These are phyloP conservation scores for Populus alba DNA, from an alignment of 345 rosid genomes.

Conservation along the genomic window DNA sequence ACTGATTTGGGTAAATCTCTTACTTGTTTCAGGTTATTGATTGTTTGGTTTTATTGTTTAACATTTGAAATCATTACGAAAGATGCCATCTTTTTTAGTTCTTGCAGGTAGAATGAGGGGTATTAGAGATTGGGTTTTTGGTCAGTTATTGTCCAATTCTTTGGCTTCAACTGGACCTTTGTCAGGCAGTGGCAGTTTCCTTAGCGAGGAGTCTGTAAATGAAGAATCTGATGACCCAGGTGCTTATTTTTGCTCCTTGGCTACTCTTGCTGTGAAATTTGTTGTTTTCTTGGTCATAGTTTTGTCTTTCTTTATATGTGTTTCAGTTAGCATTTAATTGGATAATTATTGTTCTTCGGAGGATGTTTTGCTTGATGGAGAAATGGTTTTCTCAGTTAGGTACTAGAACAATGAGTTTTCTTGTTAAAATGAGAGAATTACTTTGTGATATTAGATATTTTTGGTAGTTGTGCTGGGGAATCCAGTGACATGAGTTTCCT, in stretches of 20 bases:
- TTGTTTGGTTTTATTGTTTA: background rate
- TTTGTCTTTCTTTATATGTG: background rate
- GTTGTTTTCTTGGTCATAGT: background rate
- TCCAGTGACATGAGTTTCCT: background rate
- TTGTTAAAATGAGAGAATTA: background rate
- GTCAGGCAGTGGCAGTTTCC: conserved; percentile 46
- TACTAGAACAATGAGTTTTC: background rate
- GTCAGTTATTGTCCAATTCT: conserved; percentile 50
- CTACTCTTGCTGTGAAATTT: background rate
- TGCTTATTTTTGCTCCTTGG: conserved; percentile 13
- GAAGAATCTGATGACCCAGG: conserved; percentile 47
- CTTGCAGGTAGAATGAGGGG: conserved; percentile 58
- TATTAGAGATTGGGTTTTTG: conserved; percentile 70
- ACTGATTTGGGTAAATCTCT: background rate
- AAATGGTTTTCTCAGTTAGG: background rate
- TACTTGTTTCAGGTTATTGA: background rate
- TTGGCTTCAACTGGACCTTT: conserved; percentile 64
- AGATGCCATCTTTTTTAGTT: background rate
- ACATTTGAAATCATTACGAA: background rate
- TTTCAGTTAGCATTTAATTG: background rate
- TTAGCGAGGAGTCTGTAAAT: conserved; percentile 22
- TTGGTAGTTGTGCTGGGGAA: background rate
- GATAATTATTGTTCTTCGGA: background rate
- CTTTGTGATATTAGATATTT: background rate
- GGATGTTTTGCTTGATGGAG: background rate